Evolutionary conservation across 805 yeast genomes (phyloP), one percentile per base, ranked within the genome.

Genomic region (Saccharomycopsis javanensis): DNA sequence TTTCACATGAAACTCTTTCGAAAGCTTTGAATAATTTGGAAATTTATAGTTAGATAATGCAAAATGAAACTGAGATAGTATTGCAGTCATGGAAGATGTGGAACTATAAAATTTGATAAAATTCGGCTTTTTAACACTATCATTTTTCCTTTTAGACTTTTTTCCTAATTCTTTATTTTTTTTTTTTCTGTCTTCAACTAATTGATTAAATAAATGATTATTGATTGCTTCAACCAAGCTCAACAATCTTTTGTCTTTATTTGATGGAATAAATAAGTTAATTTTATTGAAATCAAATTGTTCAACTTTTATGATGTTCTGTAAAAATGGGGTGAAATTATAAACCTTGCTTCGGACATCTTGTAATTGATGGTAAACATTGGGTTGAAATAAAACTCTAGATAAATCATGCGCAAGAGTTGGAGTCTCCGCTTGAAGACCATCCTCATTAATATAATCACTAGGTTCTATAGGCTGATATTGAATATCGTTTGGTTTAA

Each of bases 41-140:
- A 78, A 79, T 55, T 87, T 73, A 59, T 73, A 75, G 63, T 84
- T 82, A 6, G 88, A 81, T 42, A 94, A 66, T 8, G 88, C 71
- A 59, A 75, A 76, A 69, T 94, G 97, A 58, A 92, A 72, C 53
- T 90, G 95, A 2, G 83, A 75, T 50, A 92, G 74, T 0, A 83
- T 70, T 1, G 83, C 76, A 0, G 98, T 91, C 87, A 92, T 79
- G 1, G 96, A 86, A 18, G 96, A 86, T 0, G 98, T 90, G 1
- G 97, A 89, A 1, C 95, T 86, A 58, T 79, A 80, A 66, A 76
- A 92, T 57, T 68, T 66, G 64, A 73, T 46, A 63, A 64, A 53
- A 57, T 27, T 45, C 10, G 50, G 8, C 23, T 62, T 51, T 61
- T 57, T 20, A 28, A 11, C 13, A 6, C 18, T 28, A 18, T 35